Evolutionary conservation across 345 rosid species (phyloP).

Genomic region (Nephelium lappaceum): DNA sequence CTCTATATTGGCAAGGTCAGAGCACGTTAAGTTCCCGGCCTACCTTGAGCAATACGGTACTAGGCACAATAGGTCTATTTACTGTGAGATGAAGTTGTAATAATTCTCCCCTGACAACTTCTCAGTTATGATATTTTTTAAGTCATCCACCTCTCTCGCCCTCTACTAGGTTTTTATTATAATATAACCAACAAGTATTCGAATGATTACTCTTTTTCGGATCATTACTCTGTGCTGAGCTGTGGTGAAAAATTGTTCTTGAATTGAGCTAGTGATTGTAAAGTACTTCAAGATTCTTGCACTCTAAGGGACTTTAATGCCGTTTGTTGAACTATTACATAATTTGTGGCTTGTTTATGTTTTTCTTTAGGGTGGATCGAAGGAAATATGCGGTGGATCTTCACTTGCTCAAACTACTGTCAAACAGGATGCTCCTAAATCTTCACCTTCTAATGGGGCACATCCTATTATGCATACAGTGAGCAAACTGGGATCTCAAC

Average conservation of each 20-base stretch:
- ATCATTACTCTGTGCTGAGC: neutral
- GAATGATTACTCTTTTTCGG: neutral
- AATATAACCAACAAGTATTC: neutral
- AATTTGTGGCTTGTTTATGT: slow-evolving; percentile 10
- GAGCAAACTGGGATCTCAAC: slow-evolving; percentile 35
- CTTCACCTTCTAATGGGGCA: slow-evolving; percentile 46
- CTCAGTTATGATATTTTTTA: neutral
- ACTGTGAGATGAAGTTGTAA: neutral
- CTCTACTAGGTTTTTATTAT: neutral
- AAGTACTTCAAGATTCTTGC: neutral
- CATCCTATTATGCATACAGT: slow-evolving; percentile 27
- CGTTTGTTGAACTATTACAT: neutral
- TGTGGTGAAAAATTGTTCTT: neutral
- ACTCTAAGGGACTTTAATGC: neutral
- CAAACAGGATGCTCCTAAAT: slow-evolving; percentile 35
- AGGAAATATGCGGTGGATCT: slow-evolving; percentile 47
- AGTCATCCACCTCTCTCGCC: neutral
- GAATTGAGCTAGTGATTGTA: neutral
- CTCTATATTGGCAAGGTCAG: neutral
- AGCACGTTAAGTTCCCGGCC: neutral
- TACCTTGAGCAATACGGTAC: too few relatives aligned
- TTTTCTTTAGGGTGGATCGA: slow-evolving; percentile 66
- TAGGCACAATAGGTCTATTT: neutral
- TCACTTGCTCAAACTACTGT: slow-evolving; percentile 38
- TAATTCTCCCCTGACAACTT: neutral